phyloP scores from a whole-genome alignment of 768 basidiomycete genomes.

The Lanmaoa rubissima region DNA sequence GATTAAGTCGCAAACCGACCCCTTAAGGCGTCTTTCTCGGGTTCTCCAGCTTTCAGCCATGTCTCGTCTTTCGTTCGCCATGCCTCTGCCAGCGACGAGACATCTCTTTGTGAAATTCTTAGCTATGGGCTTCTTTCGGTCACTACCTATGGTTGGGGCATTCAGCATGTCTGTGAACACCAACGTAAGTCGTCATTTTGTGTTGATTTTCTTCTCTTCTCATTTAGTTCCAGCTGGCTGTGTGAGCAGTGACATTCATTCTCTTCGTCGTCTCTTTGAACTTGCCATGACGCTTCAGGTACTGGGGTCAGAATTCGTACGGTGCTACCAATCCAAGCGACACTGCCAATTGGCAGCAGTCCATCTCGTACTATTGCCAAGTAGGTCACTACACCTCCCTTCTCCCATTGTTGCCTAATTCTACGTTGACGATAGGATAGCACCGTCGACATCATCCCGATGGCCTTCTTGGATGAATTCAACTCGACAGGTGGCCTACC shows the following conservation, averaged over 20 bases:
- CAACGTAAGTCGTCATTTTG: constrained; percentile 15
- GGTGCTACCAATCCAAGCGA: constrained; percentile 33
- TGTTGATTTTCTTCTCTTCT: background rate
- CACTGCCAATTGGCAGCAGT: constrained; percentile 32
- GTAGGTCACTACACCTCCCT: constrained; percentile 3
- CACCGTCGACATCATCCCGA: constrained; percentile 54
- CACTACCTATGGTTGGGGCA: constrained; percentile 6
- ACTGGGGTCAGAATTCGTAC: constrained; percentile 40
- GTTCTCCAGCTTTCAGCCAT: background rate
- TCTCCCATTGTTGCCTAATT: background rate
- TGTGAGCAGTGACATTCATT: constrained; percentile 6
- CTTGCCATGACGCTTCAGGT: constrained; percentile 14
- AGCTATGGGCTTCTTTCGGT: background rate
- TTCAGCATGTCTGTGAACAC: constrained; percentile 19
- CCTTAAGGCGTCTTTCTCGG: background rate
- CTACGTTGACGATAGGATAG: constrained; percentile 39
- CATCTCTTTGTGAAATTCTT: background rate
- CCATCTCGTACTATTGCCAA: constrained; percentile 34
- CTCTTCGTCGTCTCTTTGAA: background rate
- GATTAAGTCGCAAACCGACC: background rate
- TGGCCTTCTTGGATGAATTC: constrained; percentile 62
- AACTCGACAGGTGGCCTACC: constrained; percentile 58
- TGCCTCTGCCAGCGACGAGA: background rate
- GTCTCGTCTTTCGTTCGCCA: background rate
- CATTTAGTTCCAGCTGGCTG: constrained; percentile 13